Evolutionary conservation across 192 early-diverging fungal genomes (phyloP).

Genomic region (Neocallimastix lanati): DNA sequence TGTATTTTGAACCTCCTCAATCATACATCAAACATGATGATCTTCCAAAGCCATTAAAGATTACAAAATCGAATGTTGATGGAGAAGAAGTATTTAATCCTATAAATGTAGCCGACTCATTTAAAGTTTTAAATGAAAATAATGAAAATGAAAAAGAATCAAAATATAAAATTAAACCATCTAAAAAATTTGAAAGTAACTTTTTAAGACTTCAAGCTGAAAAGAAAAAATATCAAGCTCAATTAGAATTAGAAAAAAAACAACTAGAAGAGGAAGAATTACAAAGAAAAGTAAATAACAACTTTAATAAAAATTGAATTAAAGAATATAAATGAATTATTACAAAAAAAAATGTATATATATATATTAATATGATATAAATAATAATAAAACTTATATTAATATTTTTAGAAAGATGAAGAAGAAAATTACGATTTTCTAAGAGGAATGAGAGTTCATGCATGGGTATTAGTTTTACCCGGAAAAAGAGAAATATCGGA

Average conservation of each 20-base stretch:
- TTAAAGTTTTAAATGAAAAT: not conserved
- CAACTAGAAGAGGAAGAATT: slow-evolving; percentile 6
- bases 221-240: slow-evolving; percentile 5
- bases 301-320: too few species aligned
- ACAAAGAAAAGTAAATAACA: slow-evolving; percentile 10
- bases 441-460: slow-evolving; percentile 30
- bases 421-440: slow-evolving; percentile 33
- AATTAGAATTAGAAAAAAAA: slow-evolving; percentile 13
- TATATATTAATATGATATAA: not conserved
- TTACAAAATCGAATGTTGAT: not conserved
- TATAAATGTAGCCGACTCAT: not conserved
- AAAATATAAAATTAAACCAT: slow-evolving; percentile 27
- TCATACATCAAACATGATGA: slow-evolving; percentile 13
- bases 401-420: slow-evolving; percentile 1
- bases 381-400: too few species aligned
- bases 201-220: slow-evolving; percentile 32
- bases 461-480: slow-evolving; percentile 37
- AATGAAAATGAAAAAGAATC: not conserved
- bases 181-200: slow-evolving; percentile 17
- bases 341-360: too few species aligned
- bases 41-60: slow-evolving; percentile 3
- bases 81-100: not conserved
- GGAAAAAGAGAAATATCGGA: slow-evolving; percentile 36
- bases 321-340: too few species aligned
- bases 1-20: not conserved